A percentile compares a stretch with the other conserved stretches of the same genome.
phyloP scores from a whole-genome alignment of 2,329 filamentous ascomycete genomes.

The Fusarium foetens region DNA sequence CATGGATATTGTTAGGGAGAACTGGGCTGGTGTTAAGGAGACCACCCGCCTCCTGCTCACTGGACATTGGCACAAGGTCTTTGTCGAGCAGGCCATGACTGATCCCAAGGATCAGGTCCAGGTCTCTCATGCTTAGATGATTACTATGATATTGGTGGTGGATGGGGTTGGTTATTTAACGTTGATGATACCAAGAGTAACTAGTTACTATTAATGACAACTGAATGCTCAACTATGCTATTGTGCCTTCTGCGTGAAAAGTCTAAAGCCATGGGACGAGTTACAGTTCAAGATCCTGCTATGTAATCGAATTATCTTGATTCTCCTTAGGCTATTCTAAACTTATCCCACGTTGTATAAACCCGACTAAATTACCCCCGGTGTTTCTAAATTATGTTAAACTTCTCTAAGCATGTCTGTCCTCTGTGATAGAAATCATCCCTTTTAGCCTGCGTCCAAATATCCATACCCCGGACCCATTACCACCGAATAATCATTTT shows the following conservation, averaged over 20 bases:
- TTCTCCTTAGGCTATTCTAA: background rate
- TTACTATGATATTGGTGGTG: background rate
- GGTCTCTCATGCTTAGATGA: constrained; percentile 9
- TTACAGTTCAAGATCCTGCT: accelerated
- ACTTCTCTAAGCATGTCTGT: background rate
- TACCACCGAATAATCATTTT: background rate
- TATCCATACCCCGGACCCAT: accelerated
- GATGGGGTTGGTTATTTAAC: background rate
- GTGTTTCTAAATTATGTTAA: too few relatives aligned
- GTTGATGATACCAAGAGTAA: constrained; percentile 26
- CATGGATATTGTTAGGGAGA: constrained; percentile 68
- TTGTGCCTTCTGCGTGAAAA: background rate
- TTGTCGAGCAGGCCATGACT: constrained; percentile 39
- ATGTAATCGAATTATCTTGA: background rate
- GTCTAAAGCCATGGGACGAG: accelerated
- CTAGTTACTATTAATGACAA: constrained; percentile 1
- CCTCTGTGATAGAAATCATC: too few relatives aligned
- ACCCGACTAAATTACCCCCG: accelerated
- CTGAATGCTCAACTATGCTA: background rate
- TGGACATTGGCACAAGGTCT: constrained; percentile 39
- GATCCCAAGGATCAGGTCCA: constrained; percentile 19
- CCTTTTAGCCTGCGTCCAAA: background rate
- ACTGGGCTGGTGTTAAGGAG: constrained; percentile 54
- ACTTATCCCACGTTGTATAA: accelerated
- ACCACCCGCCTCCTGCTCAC: constrained; percentile 41